Evolutionary conservation across 768 basidiomycete species (phyloP), one percentile per base, ranked within the genome.

Genomic region (Lactarius psammicola): DNA sequence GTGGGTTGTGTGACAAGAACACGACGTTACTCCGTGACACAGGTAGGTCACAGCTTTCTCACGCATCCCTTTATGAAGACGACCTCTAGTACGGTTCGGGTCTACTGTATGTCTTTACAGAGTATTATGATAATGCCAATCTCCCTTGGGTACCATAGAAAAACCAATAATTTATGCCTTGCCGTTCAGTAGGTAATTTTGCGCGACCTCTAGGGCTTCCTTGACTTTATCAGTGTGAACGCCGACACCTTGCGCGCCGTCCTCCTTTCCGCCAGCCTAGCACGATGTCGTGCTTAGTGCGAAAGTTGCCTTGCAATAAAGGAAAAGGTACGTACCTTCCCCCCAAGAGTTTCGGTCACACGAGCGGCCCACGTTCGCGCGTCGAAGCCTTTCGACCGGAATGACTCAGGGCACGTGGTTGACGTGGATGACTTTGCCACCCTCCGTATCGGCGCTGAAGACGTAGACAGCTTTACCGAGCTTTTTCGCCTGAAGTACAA

Each of bases 241-340:
- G 34, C 97, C 97, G 17, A 96, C 87, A 30, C 97, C 97, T 73
- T 95, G 94, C 2, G 90, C 90, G 62, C 85, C 83, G 42, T 98
- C 97, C 65, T 93, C 93, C 77, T 95, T 98, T 17, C 97, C 97
- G 62, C 97, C 97, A 59, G 94, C 94, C 93, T 95, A 63, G 54
- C 36, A 10, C 54, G 59, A 59, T 26, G 11, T 56, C 9, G 59
- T 18, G 42, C 5, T 55, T 42, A 51, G 26, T 54, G 7, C 15
- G 30, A 51, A 11, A 34, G 3, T 10, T 23, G n/a, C 18, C 31
- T 23, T 2, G 13, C 5, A 10, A n/a, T n/a, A n/a, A 33, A 18
- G 6, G 4, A 17, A 11, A 59, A 30, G 20, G 1, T 3, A 72
- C 79, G 71, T 71, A 93, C 94, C 87, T 96, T 98, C 51, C 97